Evolutionary conservation across 169 alveolate species (phyloP), one percentile per base, ranked within the genome.

Genomic region (Theileria parva): DNA sequence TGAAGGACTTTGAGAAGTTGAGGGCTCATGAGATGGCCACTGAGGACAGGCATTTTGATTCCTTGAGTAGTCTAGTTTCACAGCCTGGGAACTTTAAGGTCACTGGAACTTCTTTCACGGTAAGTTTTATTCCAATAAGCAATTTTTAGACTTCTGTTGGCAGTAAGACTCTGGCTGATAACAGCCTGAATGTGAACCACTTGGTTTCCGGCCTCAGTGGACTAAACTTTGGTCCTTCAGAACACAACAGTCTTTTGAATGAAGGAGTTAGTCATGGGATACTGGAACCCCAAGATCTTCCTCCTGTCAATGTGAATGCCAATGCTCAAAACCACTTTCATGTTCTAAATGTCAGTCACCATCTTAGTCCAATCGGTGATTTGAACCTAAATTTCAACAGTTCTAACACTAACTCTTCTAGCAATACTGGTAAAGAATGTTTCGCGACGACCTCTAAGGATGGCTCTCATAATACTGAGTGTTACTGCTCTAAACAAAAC

Each of bases 291-390:
- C 34, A 21, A 21, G 34, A 61, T 27, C 27, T 61, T 21, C 69
- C 69, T 15, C 69, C 69, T 12, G 30, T 61, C 37, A 61, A n/a
- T n/a, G 69, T 61, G n/a, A 61, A 61, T 34, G 69, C 69, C 34
- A 27, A n/a, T 3, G 34, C 48, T n/a, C 17, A n/a, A 4, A 61
- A 61, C 69, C 32, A 19, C 34, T 61, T 61, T 37, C 69, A 61
- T 34, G 69, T 61, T n/a, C 69, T 61, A 37, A 61, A 61, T 37
- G 69, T 61, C 32, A 27, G 23, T 37, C 69, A 61, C 34, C 69
- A 61, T 37, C 27, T 25, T 37, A 37, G 48, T 37, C 48, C 48
- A 37, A 37, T 37, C 8, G 48, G 48, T 37, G 48, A 37, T 37
- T 37, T 37, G 48, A 37, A 37, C 8, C 8, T 37, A 4, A 37